Conservation (phyloP, 257 asterid genomes). For the Solanum chaucha region DNA sequence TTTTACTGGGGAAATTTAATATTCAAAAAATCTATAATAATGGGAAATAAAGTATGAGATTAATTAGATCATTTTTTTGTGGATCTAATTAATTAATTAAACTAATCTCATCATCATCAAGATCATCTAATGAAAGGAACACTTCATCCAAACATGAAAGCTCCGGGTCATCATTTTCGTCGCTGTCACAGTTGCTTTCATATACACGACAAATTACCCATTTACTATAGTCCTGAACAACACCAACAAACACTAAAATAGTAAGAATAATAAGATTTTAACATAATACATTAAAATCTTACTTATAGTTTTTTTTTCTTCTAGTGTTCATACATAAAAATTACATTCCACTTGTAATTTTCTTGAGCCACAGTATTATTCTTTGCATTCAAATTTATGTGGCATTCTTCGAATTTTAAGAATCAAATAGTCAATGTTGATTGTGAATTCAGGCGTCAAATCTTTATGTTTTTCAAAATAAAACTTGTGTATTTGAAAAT, state of each 20-base stretch:
- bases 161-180: neutral
- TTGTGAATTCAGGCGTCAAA: too few relatives aligned
- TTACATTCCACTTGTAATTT: neutral
- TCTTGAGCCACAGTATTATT: too few relatives aligned
- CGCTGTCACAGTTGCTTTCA: neutral
- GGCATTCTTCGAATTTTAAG: too few relatives aligned
- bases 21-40: too few relatives aligned
- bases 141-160: neutral
- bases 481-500: too few relatives aligned
- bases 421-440: too few relatives aligned
- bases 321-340: neutral
- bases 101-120: neutral
- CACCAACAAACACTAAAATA: neutral
- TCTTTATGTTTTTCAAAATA: too few relatives aligned
- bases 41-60: neutral
- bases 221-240: neutral
- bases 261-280: neutral
- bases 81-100: neutral
- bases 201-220: neutral
- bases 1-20: neutral
- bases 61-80: neutral
- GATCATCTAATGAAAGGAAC: neutral
- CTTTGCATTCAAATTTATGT: too few relatives aligned
- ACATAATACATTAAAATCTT: neutral
- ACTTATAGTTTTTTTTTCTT: neutral